A percentile compares a stretch with the other conserved stretches of the same genome.
phyloP scores from a whole-genome alignment of 116 monocot genomes.

The Iris pallida region DNA sequence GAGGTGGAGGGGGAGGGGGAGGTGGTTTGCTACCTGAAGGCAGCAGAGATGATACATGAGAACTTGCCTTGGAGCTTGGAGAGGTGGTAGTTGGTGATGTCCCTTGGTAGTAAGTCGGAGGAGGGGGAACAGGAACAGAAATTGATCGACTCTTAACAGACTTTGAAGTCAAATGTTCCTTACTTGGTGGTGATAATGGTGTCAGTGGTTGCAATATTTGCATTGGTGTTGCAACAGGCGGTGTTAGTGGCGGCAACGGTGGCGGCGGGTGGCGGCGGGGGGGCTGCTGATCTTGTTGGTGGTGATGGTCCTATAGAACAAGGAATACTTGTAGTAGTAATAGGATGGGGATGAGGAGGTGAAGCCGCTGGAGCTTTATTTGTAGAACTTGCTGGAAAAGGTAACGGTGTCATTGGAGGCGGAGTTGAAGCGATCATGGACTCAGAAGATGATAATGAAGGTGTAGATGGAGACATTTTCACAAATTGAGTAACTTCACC shows the following conservation, averaged over 20 bases:
- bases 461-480: constrained; percentile 3
- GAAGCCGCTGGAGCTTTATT: background rate
- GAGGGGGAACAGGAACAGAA: constrained; percentile 3
- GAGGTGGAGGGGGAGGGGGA: constrained; percentile 11
- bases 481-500: constrained; percentile 13
- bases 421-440: constrained; percentile 7
- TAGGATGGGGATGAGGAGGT: background rate
- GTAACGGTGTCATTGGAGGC: background rate
- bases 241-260: background rate
- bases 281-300: background rate
- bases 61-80: too few species aligned
- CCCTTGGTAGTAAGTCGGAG: too few species aligned
- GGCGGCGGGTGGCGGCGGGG: constrained; percentile 6
- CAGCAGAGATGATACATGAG: too few species aligned
- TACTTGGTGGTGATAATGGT: constrained; percentile 8
- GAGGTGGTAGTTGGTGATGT: too few species aligned
- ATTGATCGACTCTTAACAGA: background rate
- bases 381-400: background rate
- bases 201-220: background rate
- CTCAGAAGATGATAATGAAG: background rate
- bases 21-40: constrained; percentile 9
- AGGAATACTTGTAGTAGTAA: background rate
- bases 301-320: constrained; percentile 4
- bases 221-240: background rate
- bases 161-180: background rate